These are phyloP conservation scores for Monocercomonoides exilis DNA, from an alignment of 78 protist genomes.

Conservation along the genomic window DNA sequence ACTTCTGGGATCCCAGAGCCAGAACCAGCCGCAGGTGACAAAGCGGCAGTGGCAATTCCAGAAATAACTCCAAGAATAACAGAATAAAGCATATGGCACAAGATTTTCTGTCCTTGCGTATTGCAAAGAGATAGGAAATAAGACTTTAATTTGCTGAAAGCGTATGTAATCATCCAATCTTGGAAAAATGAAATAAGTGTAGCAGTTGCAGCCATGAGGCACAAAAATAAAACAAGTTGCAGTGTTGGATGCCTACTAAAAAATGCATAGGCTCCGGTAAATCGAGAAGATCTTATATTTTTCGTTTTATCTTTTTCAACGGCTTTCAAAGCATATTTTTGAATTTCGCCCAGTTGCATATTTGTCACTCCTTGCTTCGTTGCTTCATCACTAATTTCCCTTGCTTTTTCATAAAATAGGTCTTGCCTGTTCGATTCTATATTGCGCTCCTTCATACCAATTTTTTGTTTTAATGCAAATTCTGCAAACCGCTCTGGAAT, in stretches of 20 bases:
- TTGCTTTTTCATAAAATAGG: neutral
- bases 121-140: neutral
- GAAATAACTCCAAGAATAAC: neutral
- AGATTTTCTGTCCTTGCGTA: neutral
- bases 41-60: neutral
- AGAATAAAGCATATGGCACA: neutral
- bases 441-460: neutral
- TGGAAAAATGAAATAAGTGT: neutral
- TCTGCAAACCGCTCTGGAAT: neutral
- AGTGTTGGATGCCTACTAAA: neutral
- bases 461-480: neutral
- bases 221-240: neutral
- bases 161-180: neutral
- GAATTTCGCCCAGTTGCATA: neutral
- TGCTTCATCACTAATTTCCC: no score
- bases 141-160: neutral
- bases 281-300: neutral
- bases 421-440: neutral
- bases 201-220: neutral
- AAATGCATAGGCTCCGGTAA: neutral
- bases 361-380: neutral
- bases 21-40: neutral
- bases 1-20: slow-evolving; percentile 14
- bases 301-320: neutral
- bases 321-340: neutral